Evolutionary conservation across 805 yeast species (phyloP).

Genomic region (Yarrowia sp.): DNA sequence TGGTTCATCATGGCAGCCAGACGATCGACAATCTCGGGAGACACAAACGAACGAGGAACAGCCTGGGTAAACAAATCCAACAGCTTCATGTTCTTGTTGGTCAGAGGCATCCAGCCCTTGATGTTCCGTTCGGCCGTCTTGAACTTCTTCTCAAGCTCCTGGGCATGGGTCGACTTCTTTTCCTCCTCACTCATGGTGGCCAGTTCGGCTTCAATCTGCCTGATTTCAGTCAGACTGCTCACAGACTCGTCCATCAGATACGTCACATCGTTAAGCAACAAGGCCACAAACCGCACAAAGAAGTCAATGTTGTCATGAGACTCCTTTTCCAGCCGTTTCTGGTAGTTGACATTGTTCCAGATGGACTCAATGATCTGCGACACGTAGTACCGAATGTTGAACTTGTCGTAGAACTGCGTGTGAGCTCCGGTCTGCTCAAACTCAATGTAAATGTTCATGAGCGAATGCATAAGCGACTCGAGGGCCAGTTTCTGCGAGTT

Average conservation of each 20-base stretch:
- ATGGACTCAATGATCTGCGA: constrained; percentile 76
- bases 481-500: constrained; percentile 59
- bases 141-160: constrained; percentile 58
- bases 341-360: constrained; percentile 72
- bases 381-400: constrained; percentile 83
- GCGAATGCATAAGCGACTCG: constrained; percentile 69
- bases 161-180: constrained; percentile 34
- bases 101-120: constrained; percentile 72
- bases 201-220: constrained; percentile 46
- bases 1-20: constrained; percentile 94
- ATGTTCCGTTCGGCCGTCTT: constrained; percentile 70
- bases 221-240: constrained; percentile 72
- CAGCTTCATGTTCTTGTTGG: constrained; percentile 75
- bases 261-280: constrained; percentile 92
- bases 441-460: constrained; percentile 87
- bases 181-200: constrained; percentile 41
- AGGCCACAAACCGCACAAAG: constrained; percentile 86
- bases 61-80: constrained; percentile 80
- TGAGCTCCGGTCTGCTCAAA: constrained; percentile 95
- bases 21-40: constrained; percentile 88
- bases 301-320: constrained; percentile 70
- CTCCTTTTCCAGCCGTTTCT: constrained; percentile 63
- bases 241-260: constrained; percentile 87
- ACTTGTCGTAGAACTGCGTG: constrained; percentile 93
- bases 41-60: constrained; percentile 79